phyloP scores from a whole-genome alignment of 106 monocot species.

The Agapanthus africanus region DNA sequence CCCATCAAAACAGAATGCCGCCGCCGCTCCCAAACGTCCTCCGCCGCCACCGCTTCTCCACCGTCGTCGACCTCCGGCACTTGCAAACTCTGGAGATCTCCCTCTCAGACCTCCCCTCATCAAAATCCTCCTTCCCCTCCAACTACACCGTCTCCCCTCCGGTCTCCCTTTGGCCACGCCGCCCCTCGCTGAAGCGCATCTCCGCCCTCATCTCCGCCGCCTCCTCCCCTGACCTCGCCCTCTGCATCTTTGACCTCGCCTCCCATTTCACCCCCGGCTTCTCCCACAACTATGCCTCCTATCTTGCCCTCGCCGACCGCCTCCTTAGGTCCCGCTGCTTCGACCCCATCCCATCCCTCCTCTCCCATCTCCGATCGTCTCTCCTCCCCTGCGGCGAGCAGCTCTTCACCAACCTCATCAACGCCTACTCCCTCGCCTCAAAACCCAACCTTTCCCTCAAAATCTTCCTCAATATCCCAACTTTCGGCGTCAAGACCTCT shows the following conservation, averaged over 20 bases:
- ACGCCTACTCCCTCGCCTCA: constrained; percentile 39
- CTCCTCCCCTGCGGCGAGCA: constrained; percentile 34
- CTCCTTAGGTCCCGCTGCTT: constrained; percentile 39
- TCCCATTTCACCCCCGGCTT: constrained; percentile 37
- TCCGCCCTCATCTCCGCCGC: constrained; percentile 46
- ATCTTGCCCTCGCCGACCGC: constrained; percentile 28
- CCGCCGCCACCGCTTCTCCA: constrained; percentile 26
- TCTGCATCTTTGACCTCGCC: constrained; percentile 56
- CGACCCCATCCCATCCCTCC: constrained; percentile 27
- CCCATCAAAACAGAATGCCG: no score
- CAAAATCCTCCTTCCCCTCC: constrained; percentile 29
- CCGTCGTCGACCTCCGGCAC: constrained; percentile 31
- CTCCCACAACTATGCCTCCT: constrained; percentile 21
- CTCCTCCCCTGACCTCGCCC: constrained; percentile 25
- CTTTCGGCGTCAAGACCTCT: constrained; percentile 39
- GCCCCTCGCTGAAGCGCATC: constrained; percentile 46
- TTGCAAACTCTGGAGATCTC: constrained; percentile 27
- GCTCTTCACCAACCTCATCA: constrained; percentile 55
- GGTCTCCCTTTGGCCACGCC: constrained; percentile 52
- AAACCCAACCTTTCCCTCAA: constrained; percentile 35
- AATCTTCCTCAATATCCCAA: constrained; percentile 42
- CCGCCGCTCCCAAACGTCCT: no score
- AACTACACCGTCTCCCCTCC: constrained; percentile 66
- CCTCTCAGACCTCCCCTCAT: no score
- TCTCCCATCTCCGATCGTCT: constrained; percentile 30